Conservation (phyloP, 768 basidiomycete species). For the Asterophora lycoperdoides region DNA sequence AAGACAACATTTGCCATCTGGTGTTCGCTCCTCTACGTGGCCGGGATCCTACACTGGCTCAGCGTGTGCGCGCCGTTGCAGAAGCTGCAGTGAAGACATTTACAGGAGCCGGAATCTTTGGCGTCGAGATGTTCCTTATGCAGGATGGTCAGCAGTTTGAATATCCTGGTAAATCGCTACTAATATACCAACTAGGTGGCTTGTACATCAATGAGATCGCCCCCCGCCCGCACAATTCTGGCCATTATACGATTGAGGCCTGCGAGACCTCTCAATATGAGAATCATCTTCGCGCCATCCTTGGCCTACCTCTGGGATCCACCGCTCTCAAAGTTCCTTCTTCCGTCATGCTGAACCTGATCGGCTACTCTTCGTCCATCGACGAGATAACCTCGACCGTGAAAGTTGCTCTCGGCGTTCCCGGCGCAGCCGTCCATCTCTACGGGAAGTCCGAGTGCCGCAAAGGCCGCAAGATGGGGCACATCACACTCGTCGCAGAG, state of each 20-base stretch:
- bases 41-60: slow-evolving; percentile 47
- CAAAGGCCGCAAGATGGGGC: slow-evolving; percentile 96
- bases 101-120: slow-evolving; percentile 90
- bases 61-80: slow-evolving; percentile 66
- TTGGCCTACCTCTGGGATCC: slow-evolving; percentile 84
- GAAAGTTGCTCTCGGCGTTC: slow-evolving; percentile 56
- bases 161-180: background rate
- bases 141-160: slow-evolving; percentile 56
- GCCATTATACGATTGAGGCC: slow-evolving; percentile 98
- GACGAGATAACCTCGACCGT: slow-evolving; percentile 52
- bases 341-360: slow-evolving; percentile 90
- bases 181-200: slow-evolving; percentile 41
- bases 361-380: slow-evolving; percentile 74
- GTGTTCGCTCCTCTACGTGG: slow-evolving; percentile 85
- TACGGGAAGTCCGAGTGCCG: slow-evolving; percentile 93
- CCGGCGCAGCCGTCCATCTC: slow-evolving; percentile 81
- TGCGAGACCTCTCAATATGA: slow-evolving; percentile 96
- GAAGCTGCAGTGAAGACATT: slow-evolving; percentile 77
- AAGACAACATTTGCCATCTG: slow-evolving; percentile 88
- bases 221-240: slow-evolving; percentile 96
- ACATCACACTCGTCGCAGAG: slow-evolving; percentile 83
- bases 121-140: slow-evolving; percentile 97
- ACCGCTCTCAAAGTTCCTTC: slow-evolving; percentile 84
- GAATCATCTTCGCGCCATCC: slow-evolving; percentile 94
- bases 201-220: slow-evolving; percentile 96